Conservation (phyloP, 2,329 filamentous ascomycete genomes). For the Phialophora macrospora region DNA sequence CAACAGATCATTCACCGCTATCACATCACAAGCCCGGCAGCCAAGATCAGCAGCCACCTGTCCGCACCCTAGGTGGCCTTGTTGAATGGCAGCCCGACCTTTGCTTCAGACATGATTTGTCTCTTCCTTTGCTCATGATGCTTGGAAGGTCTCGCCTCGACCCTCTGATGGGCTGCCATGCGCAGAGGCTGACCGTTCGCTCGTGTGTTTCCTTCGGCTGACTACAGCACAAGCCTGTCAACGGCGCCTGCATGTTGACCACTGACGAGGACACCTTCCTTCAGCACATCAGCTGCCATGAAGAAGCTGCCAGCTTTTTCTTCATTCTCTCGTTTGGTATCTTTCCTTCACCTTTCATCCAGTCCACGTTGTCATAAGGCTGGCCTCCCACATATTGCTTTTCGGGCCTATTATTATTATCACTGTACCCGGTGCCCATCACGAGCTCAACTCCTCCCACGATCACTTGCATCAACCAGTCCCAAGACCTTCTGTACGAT, state of each 20-base stretch:
- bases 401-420: constrained; percentile 26
- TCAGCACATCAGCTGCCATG: constrained; percentile 20
- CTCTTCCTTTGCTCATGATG: neutral
- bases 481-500: constrained; percentile 20
- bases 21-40: constrained; percentile 1
- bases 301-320: constrained; percentile 13
- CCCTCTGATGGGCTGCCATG: neutral
- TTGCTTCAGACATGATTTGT: constrained; percentile 4
- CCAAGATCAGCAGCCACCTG: neutral
- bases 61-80: neutral
- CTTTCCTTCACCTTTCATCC: constrained; percentile 4
- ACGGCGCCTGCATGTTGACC: constrained; percentile 18
- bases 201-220: constrained; percentile 10
- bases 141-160: neutral
- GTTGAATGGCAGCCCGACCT: neutral
- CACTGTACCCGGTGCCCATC: constrained; percentile 11
- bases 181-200: neutral
- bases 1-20: neutral
- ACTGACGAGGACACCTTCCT: constrained; percentile 8
- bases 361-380: constrained; percentile 17
- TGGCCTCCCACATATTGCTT: constrained; percentile 10
- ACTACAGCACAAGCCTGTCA: neutral
- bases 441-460: constrained; percentile 17
- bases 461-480: constrained; percentile 10
- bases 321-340: constrained; percentile 7